A percentile compares a stretch with the other conserved stretches of the same genome.
phyloP scores from a whole-genome alignment of 2,329 filamentous ascomycete species.

The Emmonsiellopsis sp. region DNA sequence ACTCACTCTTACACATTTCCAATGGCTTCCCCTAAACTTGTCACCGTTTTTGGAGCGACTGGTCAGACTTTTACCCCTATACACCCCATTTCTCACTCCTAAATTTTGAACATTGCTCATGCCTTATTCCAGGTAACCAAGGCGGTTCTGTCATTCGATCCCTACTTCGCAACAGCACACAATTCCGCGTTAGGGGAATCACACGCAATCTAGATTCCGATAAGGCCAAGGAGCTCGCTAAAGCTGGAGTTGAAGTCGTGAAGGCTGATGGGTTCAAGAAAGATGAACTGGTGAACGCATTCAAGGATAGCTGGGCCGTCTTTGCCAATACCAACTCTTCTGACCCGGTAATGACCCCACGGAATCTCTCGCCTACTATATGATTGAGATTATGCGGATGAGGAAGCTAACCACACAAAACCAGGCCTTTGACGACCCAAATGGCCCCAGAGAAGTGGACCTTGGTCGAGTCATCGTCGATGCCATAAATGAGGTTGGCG shows the following conservation, averaged over 20 bases:
- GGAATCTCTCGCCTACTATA: background rate
- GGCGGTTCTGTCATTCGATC: slow-evolving; percentile 9
- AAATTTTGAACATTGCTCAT: background rate
- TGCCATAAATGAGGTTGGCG: background rate
- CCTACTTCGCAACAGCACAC: slow-evolving; percentile 10
- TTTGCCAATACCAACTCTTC: slow-evolving; percentile 2
- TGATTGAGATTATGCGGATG: background rate
- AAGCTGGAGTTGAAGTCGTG: slow-evolving; percentile 18
- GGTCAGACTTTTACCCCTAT: background rate
- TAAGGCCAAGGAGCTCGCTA: slow-evolving; percentile 8
- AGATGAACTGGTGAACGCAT: background rate
- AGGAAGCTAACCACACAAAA: background rate
- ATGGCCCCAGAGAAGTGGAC: background rate
- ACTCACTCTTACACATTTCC: background rate
- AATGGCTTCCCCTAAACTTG: slow-evolving; percentile 1
- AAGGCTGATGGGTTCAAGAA: slow-evolving; percentile 10
- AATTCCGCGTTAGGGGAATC: slow-evolving; percentile 17
- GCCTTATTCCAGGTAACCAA: slow-evolving; percentile 9
- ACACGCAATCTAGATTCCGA: slow-evolving; percentile 14
- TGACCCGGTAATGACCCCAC: background rate
- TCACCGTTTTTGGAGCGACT: slow-evolving; percentile 1
- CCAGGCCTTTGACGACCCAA: slow-evolving; percentile 1
- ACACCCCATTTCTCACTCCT: background rate
- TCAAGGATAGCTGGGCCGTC: slow-evolving; percentile 2
- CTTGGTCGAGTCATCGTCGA: slow-evolving; percentile 4